Evolutionary conservation across 2,329 filamentous ascomycete species (phyloP), one percentile per base, ranked within the genome.

Genomic region (Penicillium olsonii): DNA sequence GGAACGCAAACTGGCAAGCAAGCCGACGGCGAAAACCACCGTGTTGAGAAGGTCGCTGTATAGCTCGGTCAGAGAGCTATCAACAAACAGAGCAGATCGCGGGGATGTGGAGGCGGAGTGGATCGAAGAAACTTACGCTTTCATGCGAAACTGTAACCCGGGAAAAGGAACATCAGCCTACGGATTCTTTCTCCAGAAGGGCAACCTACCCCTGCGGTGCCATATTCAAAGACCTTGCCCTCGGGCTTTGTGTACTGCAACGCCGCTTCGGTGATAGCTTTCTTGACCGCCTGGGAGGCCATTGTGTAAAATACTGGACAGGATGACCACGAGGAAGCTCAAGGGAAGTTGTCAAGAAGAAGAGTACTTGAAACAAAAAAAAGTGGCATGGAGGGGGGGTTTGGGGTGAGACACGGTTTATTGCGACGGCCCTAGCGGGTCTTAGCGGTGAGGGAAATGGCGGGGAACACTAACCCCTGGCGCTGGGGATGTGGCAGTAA

Each of bases 21-120:
- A 83, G 43, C 92, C 94, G 58, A 96, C 92, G 39, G 92, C 87
- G 75, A 92, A 96, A 61, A 95, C 84, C 56, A 99, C 90, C 29
- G 90, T 94, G 68, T 95, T 89, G 64, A 97, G 87, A 48, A 95
- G 82, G 64, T 91, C 87, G 51, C 82, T 84, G 64, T 54, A 48
- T 44, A 42, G n/a, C 54, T 34, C 40, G 57, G 69, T 66, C 69
- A 75, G 61, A 57, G 61, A 57, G 53, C 38, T 56, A 53, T 66
- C 58, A 68, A 66, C 65, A 47, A 58, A 53, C 54, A 4, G 22
- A 24, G 4, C n/a, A n/a, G 55, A 64, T 63, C 62, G 64, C 60
- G 64, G 65, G 62, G 42, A 37, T 55, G 56, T 61, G 62, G 59
- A 63, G 58, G 60, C 57, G 59, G 61, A 61, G 60, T 50, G 62